These are phyloP conservation scores for Starmerella gropengiesseri DNA, from an alignment of 805 yeast genomes.

Conservation along the genomic window DNA sequence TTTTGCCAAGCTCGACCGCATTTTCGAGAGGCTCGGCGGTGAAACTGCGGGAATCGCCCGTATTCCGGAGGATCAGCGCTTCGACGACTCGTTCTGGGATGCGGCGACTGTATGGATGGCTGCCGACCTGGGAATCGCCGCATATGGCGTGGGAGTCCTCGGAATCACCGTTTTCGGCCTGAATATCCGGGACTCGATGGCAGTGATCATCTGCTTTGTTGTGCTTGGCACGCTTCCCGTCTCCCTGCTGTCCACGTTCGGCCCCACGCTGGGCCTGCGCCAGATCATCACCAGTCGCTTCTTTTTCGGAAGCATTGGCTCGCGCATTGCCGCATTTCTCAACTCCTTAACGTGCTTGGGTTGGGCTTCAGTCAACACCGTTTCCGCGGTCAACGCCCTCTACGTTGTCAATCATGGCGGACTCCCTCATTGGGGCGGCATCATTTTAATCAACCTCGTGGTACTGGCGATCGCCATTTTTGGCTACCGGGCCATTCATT, in stretches of 20 bases:
- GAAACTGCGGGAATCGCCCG: constrained; percentile 73
- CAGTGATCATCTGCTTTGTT: constrained; percentile 61
- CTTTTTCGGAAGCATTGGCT: constrained; percentile 62
- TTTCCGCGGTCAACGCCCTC: constrained; percentile 76
- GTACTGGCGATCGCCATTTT: constrained; percentile 69
- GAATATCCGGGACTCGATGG: constrained; percentile 60
- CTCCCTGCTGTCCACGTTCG: constrained; percentile 72
- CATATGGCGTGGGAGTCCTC: constrained; percentile 68
- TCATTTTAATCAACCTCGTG: constrained; percentile 52
- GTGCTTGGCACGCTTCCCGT: constrained; percentile 66
- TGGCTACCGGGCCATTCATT: constrained; percentile 72
- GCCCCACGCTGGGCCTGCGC: constrained; percentile 74
- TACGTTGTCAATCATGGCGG: constrained; percentile 56
- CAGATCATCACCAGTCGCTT: constrained; percentile 76
- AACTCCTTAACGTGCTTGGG: constrained; percentile 83
- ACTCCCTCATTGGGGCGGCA: constrained; percentile 82
- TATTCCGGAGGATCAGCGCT: constrained; percentile 67
- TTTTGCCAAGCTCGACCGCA: constrained; percentile 17
- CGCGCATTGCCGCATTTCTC: constrained; percentile 65
- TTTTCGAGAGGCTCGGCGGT: constrained; percentile 25
- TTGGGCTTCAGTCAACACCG: constrained; percentile 89
- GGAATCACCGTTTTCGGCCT: constrained; percentile 55
- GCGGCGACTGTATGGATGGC: constrained; percentile 88
- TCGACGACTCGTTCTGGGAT: constrained; percentile 50
- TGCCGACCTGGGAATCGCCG: constrained; percentile 78